Base-by-base conservation (phyloP, 2,329 filamentous ascomycete genomes). In the Nemania bipapillata region DNA sequence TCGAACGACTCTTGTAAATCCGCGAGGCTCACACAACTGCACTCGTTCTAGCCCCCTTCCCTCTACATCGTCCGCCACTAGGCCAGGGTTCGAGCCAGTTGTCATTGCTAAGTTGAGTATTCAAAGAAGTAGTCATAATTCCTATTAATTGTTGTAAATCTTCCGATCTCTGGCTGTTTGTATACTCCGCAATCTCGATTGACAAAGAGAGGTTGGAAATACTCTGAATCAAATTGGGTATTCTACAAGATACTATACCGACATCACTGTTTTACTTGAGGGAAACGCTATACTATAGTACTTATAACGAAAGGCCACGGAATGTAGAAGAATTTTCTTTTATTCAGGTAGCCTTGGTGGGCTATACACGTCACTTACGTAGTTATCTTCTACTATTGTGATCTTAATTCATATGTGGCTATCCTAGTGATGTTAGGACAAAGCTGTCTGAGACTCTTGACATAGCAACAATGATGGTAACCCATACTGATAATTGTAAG, bases 11-110 rank as follows among this genome's bases (percentile, higher is more conserved):
- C 60, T 55, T 4, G 50, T 69, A 20, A 30, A 55, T 32, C 50
- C 22, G 22, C 28, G 52, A 30, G 20, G 26, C 30, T 65, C 55
- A 24, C 22, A 40, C 9, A 12, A 40, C 17, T 4, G 1, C 5
- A 55, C 2, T 55, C 65, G 42, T 15, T 68, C 73, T 30, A 17
- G 2, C 32, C 62, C 56, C 12, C 67, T 73, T 32, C 40, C 66
- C 68, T 77, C 72, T 26, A 69, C 15, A 20, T 73, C 72, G 26
- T 22, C 45, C 53, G 45, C 56, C n/a, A 22, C 50, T 42, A 49
- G 22, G 20, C 28, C 54, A 45, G 45, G 40, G 40, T 58, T 67
- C 28, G 61, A 54, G 30, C 32, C 50, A 24, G 59, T 65, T 37
- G 72, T 62, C 70, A 75, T 74, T 66, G 49, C 73, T 47, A 20